Conservation (phyloP, 116 monocot genomes). For the Phalaenopsis hybrid region DNA sequence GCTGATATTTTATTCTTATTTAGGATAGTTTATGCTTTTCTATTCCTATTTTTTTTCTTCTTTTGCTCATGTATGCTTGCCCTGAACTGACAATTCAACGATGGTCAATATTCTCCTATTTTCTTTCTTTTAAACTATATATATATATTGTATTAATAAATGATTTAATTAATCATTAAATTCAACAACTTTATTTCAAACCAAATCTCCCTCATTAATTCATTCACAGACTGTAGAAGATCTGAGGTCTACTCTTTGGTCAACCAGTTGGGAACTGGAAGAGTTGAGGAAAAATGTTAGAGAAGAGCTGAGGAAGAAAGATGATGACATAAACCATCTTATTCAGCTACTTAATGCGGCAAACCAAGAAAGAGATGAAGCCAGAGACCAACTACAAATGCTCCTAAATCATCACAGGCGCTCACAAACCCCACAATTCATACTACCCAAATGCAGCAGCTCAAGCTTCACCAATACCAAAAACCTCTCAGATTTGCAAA, state of each 20-base stretch:
- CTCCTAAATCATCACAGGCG: not conserved
- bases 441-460: conserved; percentile 6
- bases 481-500: conserved; percentile 13
- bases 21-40: too few species aligned
- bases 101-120: not conserved
- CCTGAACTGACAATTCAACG: too few species aligned
- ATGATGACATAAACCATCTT: conserved; percentile 17
- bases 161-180: not conserved
- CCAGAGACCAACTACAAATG: conserved; percentile 15
- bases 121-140: too few species aligned
- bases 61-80: too few species aligned
- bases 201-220: not conserved
- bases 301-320: conserved; percentile 20
- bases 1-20: too few species aligned
- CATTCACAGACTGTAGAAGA: conserved; percentile 22
- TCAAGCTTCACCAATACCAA: conserved; percentile 30
- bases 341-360: conserved; percentile 11
- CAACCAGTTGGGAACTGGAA: conserved; percentile 19
- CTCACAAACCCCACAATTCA: not conserved
- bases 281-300: conserved; percentile 4
- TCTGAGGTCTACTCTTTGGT: conserved; percentile 17
- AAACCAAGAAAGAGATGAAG: conserved; percentile 28
- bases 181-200: not conserved
- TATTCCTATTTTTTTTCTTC: too few species aligned
- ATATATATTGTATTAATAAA: not conserved